Base-by-base conservation (phyloP, 495 filamentous ascomycete species). In the Chaetomium fimeti region DNA sequence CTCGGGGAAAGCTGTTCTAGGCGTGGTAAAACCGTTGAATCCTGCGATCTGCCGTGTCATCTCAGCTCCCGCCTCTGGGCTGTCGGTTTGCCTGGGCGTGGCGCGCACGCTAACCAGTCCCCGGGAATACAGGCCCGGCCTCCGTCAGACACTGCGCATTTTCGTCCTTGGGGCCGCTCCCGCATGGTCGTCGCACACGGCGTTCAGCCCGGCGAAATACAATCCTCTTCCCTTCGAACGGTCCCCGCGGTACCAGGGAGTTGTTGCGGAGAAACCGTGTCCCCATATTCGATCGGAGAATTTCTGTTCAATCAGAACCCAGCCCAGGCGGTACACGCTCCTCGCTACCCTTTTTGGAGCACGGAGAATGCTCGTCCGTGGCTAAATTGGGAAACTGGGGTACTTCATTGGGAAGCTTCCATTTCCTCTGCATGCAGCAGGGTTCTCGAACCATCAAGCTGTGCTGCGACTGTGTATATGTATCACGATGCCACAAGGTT, bases 341-440 rank as follows among this genome's bases (percentile, higher is more conserved):
- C 65, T 65, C 58, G 36, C 65, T 52, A 36, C 72, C 57, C 11
- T 32, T 71, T 69, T 59, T 62, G 71, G 54, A 66, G 58, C 65
- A 55, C 72, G 72, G 72, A 72, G 69, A 67, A 36, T 42, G 57
- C 65, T 49, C 7, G 20, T 70, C 72, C 71, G 69, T 2, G 22
- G 22, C 66, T 36, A 29, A 15, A 61, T 38, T 18, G 38, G 68
- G 49, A 25, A 57, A 51, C 20, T 56, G 36, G 38, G 53, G 36
- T 9, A n/a, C 57, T 60, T 25, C 16, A 29, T 57, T 5, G 9
- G 60, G 51, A 55, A 62, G 55, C 25, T 28, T 4, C 32, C 32
- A 54, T 29, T 54, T 53, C 53, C 60, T 54, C 32, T 25, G n/a
- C 22, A 36, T 27, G 20, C 43, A n/a, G 20, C 43, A n/a, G 56